Percentiles rank a stretch among this genome's conserved stretches.
phyloP scores from a whole-genome alignment of 495 filamentous ascomycete genomes.

The Penicillium tannophilum region DNA sequence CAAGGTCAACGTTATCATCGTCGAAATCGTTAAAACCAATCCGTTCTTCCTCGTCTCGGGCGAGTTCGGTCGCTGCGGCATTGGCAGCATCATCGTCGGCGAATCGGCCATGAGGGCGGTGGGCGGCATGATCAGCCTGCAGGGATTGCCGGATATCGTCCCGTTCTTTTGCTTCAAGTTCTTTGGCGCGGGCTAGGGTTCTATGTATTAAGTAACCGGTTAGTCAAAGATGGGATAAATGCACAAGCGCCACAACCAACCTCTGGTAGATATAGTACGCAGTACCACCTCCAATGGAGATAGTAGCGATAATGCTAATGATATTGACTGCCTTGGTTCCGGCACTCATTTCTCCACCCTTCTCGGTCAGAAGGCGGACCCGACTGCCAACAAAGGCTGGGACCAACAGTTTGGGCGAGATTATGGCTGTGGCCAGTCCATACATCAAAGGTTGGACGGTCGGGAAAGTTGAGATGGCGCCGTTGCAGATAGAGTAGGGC shows the following conservation, averaged over 20 bases:
- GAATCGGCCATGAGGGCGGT: constrained; percentile 43
- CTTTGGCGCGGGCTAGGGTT: constrained; percentile 78
- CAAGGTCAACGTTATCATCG: constrained; percentile 46
- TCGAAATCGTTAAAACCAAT: constrained; percentile 49
- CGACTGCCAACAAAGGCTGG: constrained; percentile 87
- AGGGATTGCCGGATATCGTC: constrained; percentile 47
- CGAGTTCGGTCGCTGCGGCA: constrained; percentile 44
- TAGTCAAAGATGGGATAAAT: neutral
- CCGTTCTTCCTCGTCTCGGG: constrained; percentile 52
- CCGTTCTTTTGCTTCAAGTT: constrained; percentile 82
- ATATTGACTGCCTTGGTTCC: constrained; percentile 72
- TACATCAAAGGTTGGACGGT: constrained; percentile 78
- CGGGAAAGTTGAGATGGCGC: constrained; percentile 89
- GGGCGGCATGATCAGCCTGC: constrained; percentile 42
- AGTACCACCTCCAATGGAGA: constrained; percentile 70
- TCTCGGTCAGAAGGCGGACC: constrained; percentile 66
- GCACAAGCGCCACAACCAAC: constrained; percentile 23
- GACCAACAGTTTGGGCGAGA: constrained; percentile 83
- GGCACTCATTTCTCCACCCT: constrained; percentile 59
- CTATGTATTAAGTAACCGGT: constrained; percentile 29
- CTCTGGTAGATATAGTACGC: constrained; percentile 84
- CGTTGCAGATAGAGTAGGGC: constrained; percentile 94
- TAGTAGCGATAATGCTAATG: constrained; percentile 71
- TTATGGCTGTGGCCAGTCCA: constrained; percentile 75
- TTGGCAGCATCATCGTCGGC: constrained; percentile 50